phyloP scores from a whole-genome alignment of 352 stramenopile species.

The Plasmopara muralis region DNA sequence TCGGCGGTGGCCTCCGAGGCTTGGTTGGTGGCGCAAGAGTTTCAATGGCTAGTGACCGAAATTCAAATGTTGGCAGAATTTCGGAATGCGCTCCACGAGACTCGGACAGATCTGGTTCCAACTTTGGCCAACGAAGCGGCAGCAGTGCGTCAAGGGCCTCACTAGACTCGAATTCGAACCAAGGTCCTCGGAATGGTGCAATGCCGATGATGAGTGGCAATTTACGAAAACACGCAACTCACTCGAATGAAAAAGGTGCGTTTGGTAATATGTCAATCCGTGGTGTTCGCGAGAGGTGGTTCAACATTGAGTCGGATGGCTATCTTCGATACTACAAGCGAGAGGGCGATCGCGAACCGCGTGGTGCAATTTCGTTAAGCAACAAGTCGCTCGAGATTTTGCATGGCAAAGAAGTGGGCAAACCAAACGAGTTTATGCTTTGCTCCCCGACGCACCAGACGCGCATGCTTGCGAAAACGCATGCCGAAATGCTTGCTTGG shows the following conservation, averaged over 20 bases:
- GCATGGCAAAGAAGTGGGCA: conserved; percentile 56
- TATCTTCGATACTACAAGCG: conserved; percentile 76
- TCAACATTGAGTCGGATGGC: conserved; percentile 54
- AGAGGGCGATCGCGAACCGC: conserved; percentile 65
- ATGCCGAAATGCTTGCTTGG: conserved; percentile 67
- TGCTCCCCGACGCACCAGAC: conserved; percentile 71
- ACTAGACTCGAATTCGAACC: conserved; percentile 51
- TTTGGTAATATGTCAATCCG: conserved; percentile 77
- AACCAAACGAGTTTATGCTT: conserved; percentile 72
- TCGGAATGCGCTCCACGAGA: conserved; percentile 11
- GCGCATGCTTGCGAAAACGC: conserved; percentile 61
- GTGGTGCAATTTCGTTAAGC: conserved; percentile 59
- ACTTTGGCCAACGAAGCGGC: conserved; percentile 30
- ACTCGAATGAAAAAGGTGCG: conserved; percentile 70
- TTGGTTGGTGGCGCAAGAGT: conserved; percentile 18
- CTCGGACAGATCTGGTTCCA: conserved; percentile 32
- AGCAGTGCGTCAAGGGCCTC: conserved; percentile 54
- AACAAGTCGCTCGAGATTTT: conserved; percentile 64
- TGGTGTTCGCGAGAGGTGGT: conserved; percentile 69
- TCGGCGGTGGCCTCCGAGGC: conserved; percentile 19
- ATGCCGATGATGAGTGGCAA: conserved; percentile 45
- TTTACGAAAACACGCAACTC: conserved; percentile 69
- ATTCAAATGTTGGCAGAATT: conserved; percentile 8
- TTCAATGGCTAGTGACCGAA: conserved; percentile 12
- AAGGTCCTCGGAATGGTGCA: conserved; percentile 16